Evolutionary conservation across 208 protist genomes (phyloP).

Genomic region (Angomonas ambiguus): DNA sequence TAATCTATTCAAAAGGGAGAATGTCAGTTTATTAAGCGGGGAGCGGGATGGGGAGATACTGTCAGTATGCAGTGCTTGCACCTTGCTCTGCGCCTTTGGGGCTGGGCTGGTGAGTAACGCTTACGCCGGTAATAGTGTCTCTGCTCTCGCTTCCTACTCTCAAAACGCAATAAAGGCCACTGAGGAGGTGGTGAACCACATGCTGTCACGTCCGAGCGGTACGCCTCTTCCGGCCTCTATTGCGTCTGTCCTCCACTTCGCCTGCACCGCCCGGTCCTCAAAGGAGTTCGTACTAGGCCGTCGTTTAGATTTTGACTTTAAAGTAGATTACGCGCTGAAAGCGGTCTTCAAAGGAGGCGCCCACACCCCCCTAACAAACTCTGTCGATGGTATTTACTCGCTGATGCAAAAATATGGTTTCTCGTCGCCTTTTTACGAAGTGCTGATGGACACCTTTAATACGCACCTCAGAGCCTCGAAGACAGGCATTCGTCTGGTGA

Average conservation of each 20-base stretch:
- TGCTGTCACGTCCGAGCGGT: slow-evolving; percentile 15
- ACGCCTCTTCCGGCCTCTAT: slow-evolving; percentile 50
- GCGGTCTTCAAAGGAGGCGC: slow-evolving; percentile 38
- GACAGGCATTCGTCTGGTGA: slow-evolving; percentile 61
- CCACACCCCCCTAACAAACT: slow-evolving; percentile 24
- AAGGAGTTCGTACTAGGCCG: slow-evolving; percentile 79
- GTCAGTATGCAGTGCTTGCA: slow-evolving; percentile 61
- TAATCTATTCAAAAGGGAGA: slow-evolving; percentile 56
- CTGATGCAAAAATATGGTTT: slow-evolving; percentile 29
- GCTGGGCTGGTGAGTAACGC: slow-evolving; percentile 80
- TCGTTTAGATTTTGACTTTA: slow-evolving; percentile 74
- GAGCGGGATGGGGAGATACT: slow-evolving; percentile 38
- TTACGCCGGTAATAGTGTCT: slow-evolving; percentile 49
- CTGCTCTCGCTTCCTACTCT: slow-evolving; percentile 60
- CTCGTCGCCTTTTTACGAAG: slow-evolving; percentile 67
- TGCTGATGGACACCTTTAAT: slow-evolving; percentile 83
- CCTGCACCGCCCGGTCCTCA: slow-evolving; percentile 51
- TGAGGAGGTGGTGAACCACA: slow-evolving; percentile 18
- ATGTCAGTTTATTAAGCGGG: slow-evolving; percentile 38
- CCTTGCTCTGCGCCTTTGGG: slow-evolving; percentile 72
- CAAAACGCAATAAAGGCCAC: slow-evolving; percentile 63
- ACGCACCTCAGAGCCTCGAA: slow-evolving; percentile 70
- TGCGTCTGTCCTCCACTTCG: slow-evolving; percentile 40
- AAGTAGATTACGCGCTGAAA: slow-evolving; percentile 49
- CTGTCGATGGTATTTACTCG: slow-evolving; percentile 62